These are phyloP conservation scores for Blechomonas ayalai DNA, from an alignment of 208 protist species.

Conservation along the genomic window DNA sequence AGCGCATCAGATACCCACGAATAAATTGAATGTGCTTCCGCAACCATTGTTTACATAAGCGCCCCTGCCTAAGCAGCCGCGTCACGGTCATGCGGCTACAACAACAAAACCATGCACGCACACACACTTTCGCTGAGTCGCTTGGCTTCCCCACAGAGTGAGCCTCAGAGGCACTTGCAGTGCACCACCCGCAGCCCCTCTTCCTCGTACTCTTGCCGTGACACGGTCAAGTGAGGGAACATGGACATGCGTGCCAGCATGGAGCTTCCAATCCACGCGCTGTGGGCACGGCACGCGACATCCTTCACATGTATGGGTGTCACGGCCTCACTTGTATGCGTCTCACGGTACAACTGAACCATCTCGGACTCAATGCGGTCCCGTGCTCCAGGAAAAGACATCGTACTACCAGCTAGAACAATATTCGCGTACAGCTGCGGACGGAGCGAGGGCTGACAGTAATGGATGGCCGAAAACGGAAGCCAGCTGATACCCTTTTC, in stretches of 20 bases:
- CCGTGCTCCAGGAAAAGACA: slow-evolving; percentile 79
- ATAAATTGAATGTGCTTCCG: no score
- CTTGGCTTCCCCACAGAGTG: background rate
- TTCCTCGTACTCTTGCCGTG: slow-evolving; percentile 82
- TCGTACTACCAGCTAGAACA: slow-evolving; percentile 88
- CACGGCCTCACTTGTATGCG: slow-evolving; percentile 75
- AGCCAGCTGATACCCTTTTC: slow-evolving; percentile 88
- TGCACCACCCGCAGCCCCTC: slow-evolving; percentile 78
- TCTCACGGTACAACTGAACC: slow-evolving; percentile 80
- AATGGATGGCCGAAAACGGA: slow-evolving; percentile 86
- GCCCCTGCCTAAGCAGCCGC: no score
- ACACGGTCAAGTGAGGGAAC: slow-evolving; percentile 81
- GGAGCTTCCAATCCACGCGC: slow-evolving; percentile 73
- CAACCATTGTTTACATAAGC: no score
- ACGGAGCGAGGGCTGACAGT: slow-evolving; percentile 85
- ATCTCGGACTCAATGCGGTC: slow-evolving; percentile 85
- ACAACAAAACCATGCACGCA: background rate
- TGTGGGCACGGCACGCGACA: slow-evolving; percentile 64
- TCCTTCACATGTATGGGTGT: slow-evolving; percentile 68
- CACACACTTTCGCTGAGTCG: no score
- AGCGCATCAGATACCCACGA: no score
- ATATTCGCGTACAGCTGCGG: slow-evolving; percentile 91
- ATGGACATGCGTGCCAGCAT: slow-evolving; percentile 83
- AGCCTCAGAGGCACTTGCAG: slow-evolving; percentile 71
- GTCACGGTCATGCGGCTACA: no score